These are phyloP conservation scores for Inga oerstediana DNA, from an alignment of 306 rosid species.

Conservation along the genomic window DNA sequence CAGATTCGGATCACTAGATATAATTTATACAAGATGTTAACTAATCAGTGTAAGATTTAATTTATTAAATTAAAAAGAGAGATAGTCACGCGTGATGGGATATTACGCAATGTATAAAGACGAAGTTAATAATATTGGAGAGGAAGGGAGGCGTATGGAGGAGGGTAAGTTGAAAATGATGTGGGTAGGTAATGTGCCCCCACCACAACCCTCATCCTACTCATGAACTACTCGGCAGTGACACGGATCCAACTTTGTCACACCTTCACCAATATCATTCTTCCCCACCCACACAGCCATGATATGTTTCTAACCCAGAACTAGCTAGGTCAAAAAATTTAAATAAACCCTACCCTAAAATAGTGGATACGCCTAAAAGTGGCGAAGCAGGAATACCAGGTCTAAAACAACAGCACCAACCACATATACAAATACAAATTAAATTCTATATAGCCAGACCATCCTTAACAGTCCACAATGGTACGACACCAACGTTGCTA, in stretches of 20 bases:
- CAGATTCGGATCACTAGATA: too few relatives aligned
- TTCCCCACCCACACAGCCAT: background rate
- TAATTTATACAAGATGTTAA: too few relatives aligned
- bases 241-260: conserved; percentile 41
- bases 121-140: background rate
- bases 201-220: conserved; percentile 40
- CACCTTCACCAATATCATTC: background rate
- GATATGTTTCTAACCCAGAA: background rate
- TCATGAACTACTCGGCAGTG: conserved; percentile 43
- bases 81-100: background rate
- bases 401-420: background rate
- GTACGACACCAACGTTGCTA: background rate
- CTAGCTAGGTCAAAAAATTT: background rate
- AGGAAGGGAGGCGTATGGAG: background rate
- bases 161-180: background rate
- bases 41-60: too few relatives aligned
- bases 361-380: background rate
- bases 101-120: background rate
- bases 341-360: background rate
- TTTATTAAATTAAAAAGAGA: background rate
- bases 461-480: background rate
- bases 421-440: background rate
- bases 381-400: background rate
- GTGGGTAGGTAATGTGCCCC: conserved; percentile 31
- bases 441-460: background rate